Evolutionary conservation across 139 green algal genomes (phyloP).

Genomic region (Limnomonas spitsbergensis): DNA sequence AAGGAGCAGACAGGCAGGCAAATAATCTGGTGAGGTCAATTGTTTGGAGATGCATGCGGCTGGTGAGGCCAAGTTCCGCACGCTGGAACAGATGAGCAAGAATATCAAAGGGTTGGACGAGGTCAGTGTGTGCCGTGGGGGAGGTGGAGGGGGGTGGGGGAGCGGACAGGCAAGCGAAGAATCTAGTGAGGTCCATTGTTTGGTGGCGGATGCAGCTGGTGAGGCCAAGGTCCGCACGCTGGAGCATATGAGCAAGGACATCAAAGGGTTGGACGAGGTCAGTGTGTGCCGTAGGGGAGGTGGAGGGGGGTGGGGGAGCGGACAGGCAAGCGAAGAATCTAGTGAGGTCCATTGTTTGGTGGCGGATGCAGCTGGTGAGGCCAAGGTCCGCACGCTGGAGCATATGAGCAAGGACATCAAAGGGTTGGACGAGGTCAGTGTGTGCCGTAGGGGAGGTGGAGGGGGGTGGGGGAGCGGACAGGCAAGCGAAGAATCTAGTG

Average conservation of each 20-base stretch:
- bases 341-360: too few relatives aligned
- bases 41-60: neutral
- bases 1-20: too few relatives aligned
- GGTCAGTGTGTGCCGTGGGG: too few relatives aligned
- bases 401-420: constrained; percentile 48
- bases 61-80: constrained; percentile 41
- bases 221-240: constrained; percentile 42
- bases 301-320: neutral
- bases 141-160: neutral
- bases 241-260: constrained; percentile 45
- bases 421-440: constrained; percentile 41
- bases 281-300: too few relatives aligned
- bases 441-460: too few relatives aligned
- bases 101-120: constrained; percentile 50
- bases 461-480: neutral
- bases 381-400: constrained; percentile 43
- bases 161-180: too few relatives aligned
- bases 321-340: too few relatives aligned
- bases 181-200: too few relatives aligned
- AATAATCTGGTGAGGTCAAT: too few relatives aligned
- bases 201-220: constrained; percentile 2
- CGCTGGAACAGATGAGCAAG: constrained; percentile 41
- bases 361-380: constrained; percentile 20
- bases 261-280: constrained; percentile 48
- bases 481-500: too few relatives aligned